Conservation (phyloP, 306 rosid genomes). For the Betula pendula region DNA sequence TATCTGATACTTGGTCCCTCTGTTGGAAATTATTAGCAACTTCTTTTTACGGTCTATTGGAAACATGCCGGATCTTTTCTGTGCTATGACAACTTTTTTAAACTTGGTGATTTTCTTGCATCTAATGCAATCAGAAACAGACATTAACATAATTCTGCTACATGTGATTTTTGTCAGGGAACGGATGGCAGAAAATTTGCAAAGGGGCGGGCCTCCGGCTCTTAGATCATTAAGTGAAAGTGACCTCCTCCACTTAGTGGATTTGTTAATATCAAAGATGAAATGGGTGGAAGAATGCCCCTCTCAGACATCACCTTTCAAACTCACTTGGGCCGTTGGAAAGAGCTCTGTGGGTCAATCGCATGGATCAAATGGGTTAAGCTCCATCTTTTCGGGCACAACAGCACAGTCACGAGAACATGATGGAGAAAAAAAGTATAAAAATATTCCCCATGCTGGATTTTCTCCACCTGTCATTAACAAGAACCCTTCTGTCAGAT, state of each 20-base stretch:
- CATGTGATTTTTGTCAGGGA: conserved; percentile 50
- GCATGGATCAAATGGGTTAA: conserved; percentile 44
- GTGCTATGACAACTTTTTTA: neutral
- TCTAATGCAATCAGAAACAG: neutral
- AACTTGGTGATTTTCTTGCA: neutral
- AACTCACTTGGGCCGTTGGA: conserved; percentile 30
- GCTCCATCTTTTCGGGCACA: conserved; percentile 48
- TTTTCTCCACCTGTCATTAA: conserved; percentile 33
- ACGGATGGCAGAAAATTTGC: conserved; percentile 59
- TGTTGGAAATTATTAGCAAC: neutral
- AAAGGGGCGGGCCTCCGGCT: conserved; percentile 48
- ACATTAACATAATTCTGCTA: conserved; percentile 1
- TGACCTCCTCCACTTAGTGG: conserved; percentile 60
- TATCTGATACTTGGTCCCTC: conserved; percentile 14
- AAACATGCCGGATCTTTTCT: neutral
- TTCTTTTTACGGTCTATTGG: neutral
- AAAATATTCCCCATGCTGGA: conserved; percentile 36
- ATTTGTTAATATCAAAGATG: conserved; percentile 61
- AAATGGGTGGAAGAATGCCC: conserved; percentile 79
- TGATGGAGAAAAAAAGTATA: conserved; percentile 39
- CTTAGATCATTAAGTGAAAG: conserved; percentile 41
- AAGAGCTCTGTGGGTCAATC: conserved; percentile 30
- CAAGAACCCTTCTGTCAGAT: conserved; percentile 33
- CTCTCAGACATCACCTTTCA: conserved; percentile 57
- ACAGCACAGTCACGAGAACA: conserved; percentile 28